Percentiles rank a stretch among this genome's conserved stretches.
phyloP scores from a whole-genome alignment of 371 early-diverging fungal genomes.

The Circinella umbellata region DNA sequence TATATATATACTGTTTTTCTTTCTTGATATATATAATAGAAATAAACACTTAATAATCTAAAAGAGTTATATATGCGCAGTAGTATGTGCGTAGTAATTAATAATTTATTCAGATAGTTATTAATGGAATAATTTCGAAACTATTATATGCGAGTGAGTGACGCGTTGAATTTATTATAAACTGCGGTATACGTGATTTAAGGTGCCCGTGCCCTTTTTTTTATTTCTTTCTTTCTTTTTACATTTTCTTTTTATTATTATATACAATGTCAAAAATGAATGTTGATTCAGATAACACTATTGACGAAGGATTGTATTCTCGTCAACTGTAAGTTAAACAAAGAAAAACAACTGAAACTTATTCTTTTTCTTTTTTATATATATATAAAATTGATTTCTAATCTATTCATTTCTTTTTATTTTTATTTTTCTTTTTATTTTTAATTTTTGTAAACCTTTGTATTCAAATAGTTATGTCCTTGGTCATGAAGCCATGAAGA shows the following conservation, averaged over 20 bases:
- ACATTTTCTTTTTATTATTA: not conserved
- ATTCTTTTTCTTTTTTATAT: too few relatives aligned
- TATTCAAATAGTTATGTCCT: constrained; percentile 87
- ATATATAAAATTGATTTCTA: not conserved
- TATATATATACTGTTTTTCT: too few relatives aligned
- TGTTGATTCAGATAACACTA: constrained; percentile 55
- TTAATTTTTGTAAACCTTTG: not conserved
- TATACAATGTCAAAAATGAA: constrained; percentile 37
- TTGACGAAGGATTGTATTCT: constrained; percentile 97
- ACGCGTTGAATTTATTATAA: not conserved
- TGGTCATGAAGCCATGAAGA: constrained; percentile 99
- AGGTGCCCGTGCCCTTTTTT: not conserved
- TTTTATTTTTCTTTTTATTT: not conserved
- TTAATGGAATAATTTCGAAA: not conserved
- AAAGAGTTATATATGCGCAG: too few relatives aligned
- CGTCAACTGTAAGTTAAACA: constrained; percentile 93
- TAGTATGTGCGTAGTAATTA: too few relatives aligned
- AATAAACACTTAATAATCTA: too few relatives aligned
- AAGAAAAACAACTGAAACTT: not conserved
- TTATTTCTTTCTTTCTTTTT: constrained; percentile 2
- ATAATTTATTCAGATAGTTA: not conserved
- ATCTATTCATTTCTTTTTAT: not conserved
- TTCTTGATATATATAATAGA: too few relatives aligned
- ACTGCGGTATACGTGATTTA: not conserved
- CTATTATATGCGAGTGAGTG: not conserved